phyloP scores from a whole-genome alignment of 495 filamentous ascomycete genomes.

The Penicillium diatomitis region DNA sequence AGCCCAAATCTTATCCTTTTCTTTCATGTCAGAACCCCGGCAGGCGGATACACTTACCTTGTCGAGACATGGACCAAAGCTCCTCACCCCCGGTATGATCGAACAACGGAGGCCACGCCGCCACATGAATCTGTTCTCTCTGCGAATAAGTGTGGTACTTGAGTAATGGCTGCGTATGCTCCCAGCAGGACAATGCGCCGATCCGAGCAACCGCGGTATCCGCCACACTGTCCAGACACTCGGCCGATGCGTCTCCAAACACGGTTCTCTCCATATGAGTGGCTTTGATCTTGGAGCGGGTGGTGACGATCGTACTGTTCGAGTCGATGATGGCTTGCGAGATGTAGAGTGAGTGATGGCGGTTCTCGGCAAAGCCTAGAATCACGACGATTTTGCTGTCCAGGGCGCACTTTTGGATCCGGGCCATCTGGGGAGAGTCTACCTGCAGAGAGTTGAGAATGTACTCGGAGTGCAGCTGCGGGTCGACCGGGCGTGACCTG shows the following conservation, averaged over 20 bases:
- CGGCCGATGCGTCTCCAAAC: conserved; percentile 45
- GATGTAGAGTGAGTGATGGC: conserved; percentile 43
- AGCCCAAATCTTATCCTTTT: too few relatives aligned
- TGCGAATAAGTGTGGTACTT: conserved; percentile 47
- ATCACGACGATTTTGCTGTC: conserved; percentile 37
- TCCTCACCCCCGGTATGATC: conserved; percentile 12
- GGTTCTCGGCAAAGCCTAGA: conserved; percentile 46
- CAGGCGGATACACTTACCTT: conserved; percentile 19
- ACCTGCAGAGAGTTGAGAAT: conserved; percentile 40
- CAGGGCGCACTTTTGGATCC: conserved; percentile 32
- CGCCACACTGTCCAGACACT: conserved; percentile 32
- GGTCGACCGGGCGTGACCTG: conserved; percentile 39
- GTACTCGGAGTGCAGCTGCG: conserved; percentile 33
- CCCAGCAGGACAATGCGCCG: conserved; percentile 46
- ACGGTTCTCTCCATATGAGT: conserved; percentile 56
- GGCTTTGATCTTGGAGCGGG: conserved; percentile 49
- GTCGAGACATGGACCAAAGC: conserved; percentile 27
- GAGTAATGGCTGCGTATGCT: conserved; percentile 51
- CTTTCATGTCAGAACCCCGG: too few relatives aligned
- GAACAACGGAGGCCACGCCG: conserved; percentile 45
- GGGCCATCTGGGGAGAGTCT: conserved; percentile 38
- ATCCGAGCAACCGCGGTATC: conserved; percentile 35
- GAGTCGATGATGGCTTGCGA: conserved; percentile 43
- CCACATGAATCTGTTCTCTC: conserved; percentile 46
- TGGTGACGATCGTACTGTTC: conserved; percentile 34